Percentiles rank a stretch among this genome's conserved stretches.
phyloP scores from a whole-genome alignment of 805 yeast genomes.

The Danielozyma ontarioensis region DNA sequence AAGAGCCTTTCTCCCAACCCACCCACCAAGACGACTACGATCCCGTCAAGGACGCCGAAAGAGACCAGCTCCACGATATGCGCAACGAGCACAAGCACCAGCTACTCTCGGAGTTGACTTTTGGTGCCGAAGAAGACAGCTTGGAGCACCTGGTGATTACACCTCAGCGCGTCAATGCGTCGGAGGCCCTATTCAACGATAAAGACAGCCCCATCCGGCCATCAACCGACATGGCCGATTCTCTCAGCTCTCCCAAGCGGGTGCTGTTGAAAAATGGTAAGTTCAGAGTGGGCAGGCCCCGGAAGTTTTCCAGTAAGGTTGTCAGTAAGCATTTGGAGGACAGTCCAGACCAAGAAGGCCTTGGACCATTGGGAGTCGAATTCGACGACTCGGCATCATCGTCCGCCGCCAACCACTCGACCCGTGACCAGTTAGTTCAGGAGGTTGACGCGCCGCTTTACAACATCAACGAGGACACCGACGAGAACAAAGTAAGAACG shows the following conservation, averaged over 20 bases:
- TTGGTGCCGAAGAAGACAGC: conserved; percentile 20
- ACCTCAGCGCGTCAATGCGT: conserved; percentile 10
- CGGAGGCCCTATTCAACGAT: conserved; percentile 30
- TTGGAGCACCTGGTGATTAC: conserved; percentile 4
- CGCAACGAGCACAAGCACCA: conserved; percentile 22
- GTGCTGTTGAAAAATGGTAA: conserved; percentile 19
- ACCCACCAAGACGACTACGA: not conserved
- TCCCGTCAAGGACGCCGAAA: conserved; percentile 12
- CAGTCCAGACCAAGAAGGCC: conserved; percentile 1
- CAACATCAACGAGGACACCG: conserved; percentile 21
- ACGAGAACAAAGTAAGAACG: conserved; percentile 12
- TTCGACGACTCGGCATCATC: conserved; percentile 9
- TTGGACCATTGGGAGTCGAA: conserved; percentile 4
- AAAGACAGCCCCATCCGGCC: conserved; percentile 25
- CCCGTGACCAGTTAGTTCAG: conserved; percentile 27
- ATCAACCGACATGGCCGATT: not conserved
- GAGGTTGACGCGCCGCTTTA: conserved; percentile 54
- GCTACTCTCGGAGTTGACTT: conserved; percentile 41
- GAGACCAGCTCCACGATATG: conserved; percentile 21
- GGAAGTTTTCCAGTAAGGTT: conserved; percentile 23
- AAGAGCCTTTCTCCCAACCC: not conserved
- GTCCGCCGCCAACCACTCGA: conserved; percentile 16
- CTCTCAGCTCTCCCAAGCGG: conserved; percentile 6
- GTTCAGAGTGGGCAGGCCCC: conserved; percentile 25
- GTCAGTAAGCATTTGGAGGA: conserved; percentile 24